These are phyloP conservation scores for Penicillium psychrosexuale DNA, from an alignment of 2,329 filamentous ascomycete genomes.

Conservation along the genomic window DNA sequence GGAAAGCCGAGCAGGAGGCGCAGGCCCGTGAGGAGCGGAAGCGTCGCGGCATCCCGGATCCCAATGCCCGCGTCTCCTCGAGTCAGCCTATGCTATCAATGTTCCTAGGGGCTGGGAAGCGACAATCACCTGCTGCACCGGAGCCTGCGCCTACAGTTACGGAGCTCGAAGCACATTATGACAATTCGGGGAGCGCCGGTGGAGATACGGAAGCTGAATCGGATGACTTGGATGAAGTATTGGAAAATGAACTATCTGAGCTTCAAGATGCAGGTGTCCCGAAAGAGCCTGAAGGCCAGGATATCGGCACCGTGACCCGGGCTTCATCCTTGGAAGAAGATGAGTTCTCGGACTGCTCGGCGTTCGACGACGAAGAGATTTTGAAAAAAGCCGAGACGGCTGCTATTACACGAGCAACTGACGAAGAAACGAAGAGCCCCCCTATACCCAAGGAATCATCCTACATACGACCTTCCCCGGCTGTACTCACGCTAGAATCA, in stretches of 20 bases:
- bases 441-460: not conserved
- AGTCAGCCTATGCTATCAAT: slow-evolving; percentile 37
- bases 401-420: slow-evolving; percentile 3
- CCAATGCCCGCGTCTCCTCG: slow-evolving; percentile 30
- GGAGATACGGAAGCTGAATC: slow-evolving; percentile 23
- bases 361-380: slow-evolving; percentile 31
- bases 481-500: slow-evolving; percentile 2
- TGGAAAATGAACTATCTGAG: slow-evolving; percentile 11
- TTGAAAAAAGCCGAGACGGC: slow-evolving; percentile 23
- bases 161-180: slow-evolving; percentile 1
- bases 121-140: not conserved
- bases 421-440: not conserved
- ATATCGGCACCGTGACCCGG: not conserved
- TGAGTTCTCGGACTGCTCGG: slow-evolving; percentile 36
- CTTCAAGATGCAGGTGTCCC: slow-evolving; percentile 7
- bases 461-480: not conserved
- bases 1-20: slow-evolving; percentile 35
- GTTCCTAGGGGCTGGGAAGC: slow-evolving; percentile 27
- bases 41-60: slow-evolving; percentile 33
- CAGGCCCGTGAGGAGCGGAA: slow-evolving; percentile 34
- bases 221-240: slow-evolving; percentile 23
- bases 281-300: not conserved
- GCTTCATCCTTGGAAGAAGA: slow-evolving; percentile 22
- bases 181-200: slow-evolving; percentile 9
- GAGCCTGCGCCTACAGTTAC: slow-evolving; percentile 1